Conservation (phyloP, 1,284 basidiomycete species). For the Waitea zeae region DNA sequence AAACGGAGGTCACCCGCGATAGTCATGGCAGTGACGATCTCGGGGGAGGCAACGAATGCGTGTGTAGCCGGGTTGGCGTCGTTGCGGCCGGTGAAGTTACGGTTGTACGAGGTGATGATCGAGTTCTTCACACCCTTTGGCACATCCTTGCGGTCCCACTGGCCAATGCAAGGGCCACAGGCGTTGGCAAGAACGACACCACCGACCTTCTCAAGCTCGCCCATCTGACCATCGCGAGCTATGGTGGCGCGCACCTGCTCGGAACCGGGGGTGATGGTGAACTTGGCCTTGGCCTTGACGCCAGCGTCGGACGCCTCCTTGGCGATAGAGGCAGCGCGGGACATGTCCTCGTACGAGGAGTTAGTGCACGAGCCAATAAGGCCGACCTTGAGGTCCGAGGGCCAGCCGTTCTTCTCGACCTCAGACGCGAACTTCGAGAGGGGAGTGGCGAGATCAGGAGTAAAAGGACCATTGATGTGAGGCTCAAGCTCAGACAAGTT, state of each 20-base stretch:
- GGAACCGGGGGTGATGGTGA: slow-evolving; percentile 96
- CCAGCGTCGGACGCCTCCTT: slow-evolving; percentile 80
- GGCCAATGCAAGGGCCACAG: slow-evolving; percentile 97
- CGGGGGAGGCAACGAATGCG: slow-evolving; percentile 96
- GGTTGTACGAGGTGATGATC: slow-evolving; percentile 98
- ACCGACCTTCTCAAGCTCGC: slow-evolving; percentile 73
- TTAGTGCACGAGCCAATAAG: slow-evolving; percentile 99
- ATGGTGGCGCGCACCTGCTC: slow-evolving; percentile 99
- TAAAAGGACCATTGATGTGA: slow-evolving; percentile 98
- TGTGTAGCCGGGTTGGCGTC: slow-evolving; percentile 99
- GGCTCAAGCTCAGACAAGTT: slow-evolving; percentile 96
- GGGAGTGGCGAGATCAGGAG: slow-evolving; percentile 89
- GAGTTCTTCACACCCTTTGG: slow-evolving; percentile 96
- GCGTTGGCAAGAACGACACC: slow-evolving; percentile 96
- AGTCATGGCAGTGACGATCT: slow-evolving; percentile 93
- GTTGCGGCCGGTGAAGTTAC: slow-evolving; percentile 99
- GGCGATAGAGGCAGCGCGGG: slow-evolving; percentile 89
- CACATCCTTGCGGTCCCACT: slow-evolving; percentile 95
- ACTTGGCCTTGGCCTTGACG: slow-evolving; percentile 80
- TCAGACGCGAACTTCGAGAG: slow-evolving; percentile 89
- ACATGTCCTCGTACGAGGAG: slow-evolving; percentile 99
- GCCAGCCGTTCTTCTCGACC: slow-evolving; percentile 95
- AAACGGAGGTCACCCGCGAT: slow-evolving; percentile 92
- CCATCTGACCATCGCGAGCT: slow-evolving; percentile 88
- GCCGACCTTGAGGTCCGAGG: slow-evolving; percentile 89